Evolutionary conservation across 1,284 basidiomycete species (phyloP).

Genomic region (Wolfiporia cocos): DNA sequence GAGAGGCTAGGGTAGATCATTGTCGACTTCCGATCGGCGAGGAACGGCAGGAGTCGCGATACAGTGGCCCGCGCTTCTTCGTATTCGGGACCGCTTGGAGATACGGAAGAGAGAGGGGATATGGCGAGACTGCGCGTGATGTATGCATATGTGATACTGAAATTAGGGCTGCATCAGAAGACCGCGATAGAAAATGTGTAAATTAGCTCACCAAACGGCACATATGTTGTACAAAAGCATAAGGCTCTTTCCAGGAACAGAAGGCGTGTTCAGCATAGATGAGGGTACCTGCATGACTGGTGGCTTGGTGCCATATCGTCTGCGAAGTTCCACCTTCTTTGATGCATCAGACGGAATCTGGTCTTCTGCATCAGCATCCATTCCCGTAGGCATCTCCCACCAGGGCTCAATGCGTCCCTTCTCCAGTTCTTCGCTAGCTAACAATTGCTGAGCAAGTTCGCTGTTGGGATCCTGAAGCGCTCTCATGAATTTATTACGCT

Average conservation of each 20-base stretch:
- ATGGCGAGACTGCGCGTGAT: constrained; percentile 50
- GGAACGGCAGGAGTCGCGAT: constrained; percentile 52
- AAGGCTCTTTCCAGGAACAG: constrained; percentile 26
- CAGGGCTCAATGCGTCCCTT: constrained; percentile 21
- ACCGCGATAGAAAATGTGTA: too few relatives aligned
- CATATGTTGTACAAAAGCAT: constrained; percentile 60
- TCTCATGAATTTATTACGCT: constrained; percentile 53
- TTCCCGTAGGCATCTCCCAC: constrained; percentile 19
- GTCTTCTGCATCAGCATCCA: constrained; percentile 6
- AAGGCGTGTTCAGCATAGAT: constrained; percentile 35
- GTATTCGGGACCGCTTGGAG: constrained; percentile 34
- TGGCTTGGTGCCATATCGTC: constrained; percentile 35
- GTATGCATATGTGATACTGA: constrained; percentile 63
- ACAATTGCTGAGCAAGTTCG: constrained; percentile 47
- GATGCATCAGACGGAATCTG: constrained; percentile 2
- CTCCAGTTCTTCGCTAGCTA: constrained; percentile 50
- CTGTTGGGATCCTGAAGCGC: constrained; percentile 53
- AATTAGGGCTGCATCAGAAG: too few relatives aligned
- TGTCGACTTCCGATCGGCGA: constrained; percentile 49
- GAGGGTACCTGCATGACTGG: constrained; percentile 42
- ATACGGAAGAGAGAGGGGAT: constrained; percentile 43
- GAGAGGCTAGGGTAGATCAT: constrained; percentile 41
- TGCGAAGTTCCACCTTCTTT: constrained; percentile 5
- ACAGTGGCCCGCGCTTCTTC: constrained; percentile 42
- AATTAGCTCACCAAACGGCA: constrained; percentile 51